phyloP scores from a whole-genome alignment of 768 basidiomycete genomes.

The Trametes meyenii region DNA sequence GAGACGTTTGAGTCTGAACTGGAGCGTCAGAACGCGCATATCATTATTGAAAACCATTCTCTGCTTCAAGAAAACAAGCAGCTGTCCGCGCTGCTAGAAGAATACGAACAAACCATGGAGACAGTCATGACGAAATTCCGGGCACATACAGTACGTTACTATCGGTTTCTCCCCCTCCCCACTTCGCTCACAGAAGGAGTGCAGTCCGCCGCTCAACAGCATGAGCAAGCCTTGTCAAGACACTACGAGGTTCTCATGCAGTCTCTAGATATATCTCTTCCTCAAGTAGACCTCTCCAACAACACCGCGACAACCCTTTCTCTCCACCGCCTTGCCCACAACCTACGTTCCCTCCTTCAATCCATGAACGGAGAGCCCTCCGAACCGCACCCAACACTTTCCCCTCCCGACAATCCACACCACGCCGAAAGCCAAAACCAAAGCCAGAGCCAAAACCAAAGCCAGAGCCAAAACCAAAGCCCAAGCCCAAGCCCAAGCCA shows the following conservation, averaged over 20 bases:
- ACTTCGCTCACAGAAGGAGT: neutral
- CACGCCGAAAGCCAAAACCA: neutral
- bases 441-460: neutral
- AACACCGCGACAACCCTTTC: conserved; percentile 65
- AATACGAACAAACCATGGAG: conserved; percentile 94
- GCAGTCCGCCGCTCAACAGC: conserved; percentile 89
- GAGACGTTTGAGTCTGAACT: conserved; percentile 92
- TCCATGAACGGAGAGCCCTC: conserved; percentile 66
- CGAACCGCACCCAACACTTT: neutral
- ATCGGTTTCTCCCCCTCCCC: conserved; percentile 6
- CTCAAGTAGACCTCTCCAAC: conserved; percentile 57
- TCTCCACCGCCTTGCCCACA: conserved; percentile 70
- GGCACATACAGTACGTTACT: conserved; percentile 75
- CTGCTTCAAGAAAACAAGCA: conserved; percentile 96
- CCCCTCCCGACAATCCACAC: conserved; percentile 1
- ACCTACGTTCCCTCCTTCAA: conserved; percentile 72
- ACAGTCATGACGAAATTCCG: conserved; percentile 97
- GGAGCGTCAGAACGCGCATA: conserved; percentile 85
- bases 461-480: conserved; percentile 16
- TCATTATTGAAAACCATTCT: conserved; percentile 92
- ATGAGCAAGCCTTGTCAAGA: conserved; percentile 82
- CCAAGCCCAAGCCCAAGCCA: neutral
- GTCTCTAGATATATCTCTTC: conserved; percentile 58
- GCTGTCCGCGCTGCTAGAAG: conserved; percentile 82
- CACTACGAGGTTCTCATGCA: conserved; percentile 88